Base-by-base conservation (phyloP, 768 basidiomycete species). In the Psilocybe sp. region DNA sequence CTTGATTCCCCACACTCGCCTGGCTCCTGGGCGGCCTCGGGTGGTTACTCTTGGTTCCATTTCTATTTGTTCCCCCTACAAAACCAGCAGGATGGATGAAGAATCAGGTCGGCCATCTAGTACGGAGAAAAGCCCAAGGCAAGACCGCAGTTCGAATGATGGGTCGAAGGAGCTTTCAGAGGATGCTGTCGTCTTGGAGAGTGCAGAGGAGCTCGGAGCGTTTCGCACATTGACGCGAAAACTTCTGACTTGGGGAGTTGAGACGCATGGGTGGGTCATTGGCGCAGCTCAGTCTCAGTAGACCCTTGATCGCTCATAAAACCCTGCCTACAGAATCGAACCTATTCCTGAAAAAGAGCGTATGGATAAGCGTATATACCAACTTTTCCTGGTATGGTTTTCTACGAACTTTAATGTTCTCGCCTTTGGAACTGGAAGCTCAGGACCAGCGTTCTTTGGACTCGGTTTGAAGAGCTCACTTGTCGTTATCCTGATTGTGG, bases 361-460 rank as follows among this genome's bases (percentile, higher is more conserved):
- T 40, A 72, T 59, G 8, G 85, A 87, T 57, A 76, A 69, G n/a
- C 76, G 78, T 40, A 75, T 80, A 44, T 79, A 78, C 57, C 83
- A 87, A 52, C 65, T 85, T 57, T 87, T 87, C 69, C 83, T 84
- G 58, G 71, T 87, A 4, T 87, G 85, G 86, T 83, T 87, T 58
- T 81, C 85, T 7, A 75, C 79, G 47, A 86, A 85, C 60, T 76
- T 85, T 64, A 86, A 86, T 56, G 77, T 87, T 20, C 68, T 85
- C 14, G 75, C 74, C 66, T 85, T 85, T 53, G 78, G 80, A 14
- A 71, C 80, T 0, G 85, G 85, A 4, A 75, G 80, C 0, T 72
- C 84, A 12, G 84, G 83, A 0, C 84, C 85, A 4, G 61, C 77
- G 9, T 74, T 77, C 33, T 87, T 82, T 53, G 68, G 66, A 5